Base-by-base conservation (phyloP, 345 rosid species). In the Citrus australasica region DNA sequence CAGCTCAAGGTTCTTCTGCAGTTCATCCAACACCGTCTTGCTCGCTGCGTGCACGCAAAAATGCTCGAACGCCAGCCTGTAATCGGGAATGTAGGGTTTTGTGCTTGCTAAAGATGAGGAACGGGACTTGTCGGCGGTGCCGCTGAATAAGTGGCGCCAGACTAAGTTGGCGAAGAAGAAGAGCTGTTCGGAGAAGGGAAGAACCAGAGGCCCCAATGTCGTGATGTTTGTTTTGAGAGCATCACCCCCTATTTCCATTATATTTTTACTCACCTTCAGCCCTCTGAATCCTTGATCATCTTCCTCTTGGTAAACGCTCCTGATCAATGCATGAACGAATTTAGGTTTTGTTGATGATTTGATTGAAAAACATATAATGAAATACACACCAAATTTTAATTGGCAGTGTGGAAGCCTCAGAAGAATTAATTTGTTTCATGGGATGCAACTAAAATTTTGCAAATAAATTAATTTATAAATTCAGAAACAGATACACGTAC, bases 221-320 rank as follows among this genome's bases (percentile, higher is more conserved):
- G 99, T 95, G 83, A 95, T 94, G 93, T 95, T 95, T 56, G 99
- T 89, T 86, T 94, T 95, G 0, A 95, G 86, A 48, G 98, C 98
- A 35, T 95, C 97, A 19, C 98, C 97, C 30, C 98, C 98, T 22
- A 95, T 91, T 87, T 88, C 97, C 88, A 91, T 81, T 48, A 95
- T 73, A 35, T 95, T 91, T 88, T 88, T 94, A 86, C 97, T 95
- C 27, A 92, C 89, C 46, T 91, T 89, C 38, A 93, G 73, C 11
- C 99, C 98, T 78, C 86, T 95, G 79, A 84, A 81, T 21, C 91
- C 89, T 76, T 94, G 87, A 46, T 82, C 92, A 83, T 95, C 98
- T 87, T 95, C 99, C 79, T 92, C 97, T 37, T 91, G 98, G 84
- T 92, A 92, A 51, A 95, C 74, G 78, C 94, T 86, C 89, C 99